Percentiles rank a stretch among this genome's conserved stretches.
phyloP scores from a whole-genome alignment of 352 stramenopile species.

The Phytophthora sp. region DNA sequence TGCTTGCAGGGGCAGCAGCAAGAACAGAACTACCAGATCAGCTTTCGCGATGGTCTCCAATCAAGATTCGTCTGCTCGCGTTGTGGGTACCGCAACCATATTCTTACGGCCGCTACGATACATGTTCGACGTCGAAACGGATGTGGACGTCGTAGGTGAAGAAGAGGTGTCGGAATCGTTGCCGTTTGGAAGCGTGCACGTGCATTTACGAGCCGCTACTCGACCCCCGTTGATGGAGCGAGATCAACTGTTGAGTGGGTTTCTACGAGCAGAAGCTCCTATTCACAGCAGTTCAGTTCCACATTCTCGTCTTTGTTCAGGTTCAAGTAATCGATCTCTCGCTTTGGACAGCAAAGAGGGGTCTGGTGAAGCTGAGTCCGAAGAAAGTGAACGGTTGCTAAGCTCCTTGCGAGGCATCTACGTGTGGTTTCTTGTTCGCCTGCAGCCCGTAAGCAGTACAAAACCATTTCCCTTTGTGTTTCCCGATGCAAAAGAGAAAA shows the following conservation, averaged over 20 bases:
- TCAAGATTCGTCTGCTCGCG: slow-evolving; percentile 5
- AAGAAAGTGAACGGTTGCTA: slow-evolving; percentile 12
- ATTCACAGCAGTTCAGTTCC: slow-evolving; percentile 5
- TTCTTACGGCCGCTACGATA: slow-evolving; percentile 64
- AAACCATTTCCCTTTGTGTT: not conserved
- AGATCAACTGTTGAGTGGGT: slow-evolving; percentile 33
- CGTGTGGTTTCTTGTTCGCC: slow-evolving; percentile 52
- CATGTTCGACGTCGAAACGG: slow-evolving; percentile 64
- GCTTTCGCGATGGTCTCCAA: not conserved
- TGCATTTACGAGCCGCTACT: slow-evolving; percentile 45
- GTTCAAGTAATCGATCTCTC: not conserved
- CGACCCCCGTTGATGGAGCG: slow-evolving; percentile 39
- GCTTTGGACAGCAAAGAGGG: slow-evolving; percentile 13
- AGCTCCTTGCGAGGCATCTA: slow-evolving; percentile 38
- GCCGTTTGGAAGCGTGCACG: slow-evolving; percentile 33
- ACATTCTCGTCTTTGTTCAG: not conserved
- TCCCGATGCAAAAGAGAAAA: not conserved
- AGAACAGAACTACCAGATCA: too few species aligned
- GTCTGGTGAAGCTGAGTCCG: not conserved
- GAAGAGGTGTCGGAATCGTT: slow-evolving; percentile 8
- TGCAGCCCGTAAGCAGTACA: slow-evolving; percentile 34
- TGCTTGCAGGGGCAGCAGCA: not conserved
- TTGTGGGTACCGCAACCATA: slow-evolving; percentile 47
- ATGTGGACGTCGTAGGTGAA: slow-evolving; percentile 33
- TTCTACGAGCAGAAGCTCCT: slow-evolving; percentile 41